Evolutionary conservation across 441 rosid genomes (phyloP).

Genomic region (Hura crepitans): DNA sequence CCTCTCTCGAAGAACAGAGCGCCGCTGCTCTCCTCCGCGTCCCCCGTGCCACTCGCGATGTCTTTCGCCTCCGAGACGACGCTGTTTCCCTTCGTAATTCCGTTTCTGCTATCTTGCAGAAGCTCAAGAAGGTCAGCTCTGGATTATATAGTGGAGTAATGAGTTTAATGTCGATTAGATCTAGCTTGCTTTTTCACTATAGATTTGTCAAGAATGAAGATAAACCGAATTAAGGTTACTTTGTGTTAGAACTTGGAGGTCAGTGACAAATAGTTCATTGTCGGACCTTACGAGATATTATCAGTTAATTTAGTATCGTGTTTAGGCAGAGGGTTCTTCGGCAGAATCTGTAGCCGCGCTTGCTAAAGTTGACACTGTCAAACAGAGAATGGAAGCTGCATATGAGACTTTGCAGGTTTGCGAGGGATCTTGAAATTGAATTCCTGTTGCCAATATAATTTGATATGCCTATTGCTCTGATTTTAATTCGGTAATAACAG

Average conservation of each 20-base stretch:
- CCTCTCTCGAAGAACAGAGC: conserved; percentile 94
- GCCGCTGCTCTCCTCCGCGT: conserved; percentile 83
- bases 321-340: conserved; percentile 91
- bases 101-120: conserved; percentile 77
- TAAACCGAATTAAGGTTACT: background rate
- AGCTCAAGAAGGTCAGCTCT: conserved; percentile 70
- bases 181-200: conserved; percentile 1
- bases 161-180: conserved; percentile 22
- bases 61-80: conserved; percentile 87
- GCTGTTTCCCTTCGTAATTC: conserved; percentile 80
- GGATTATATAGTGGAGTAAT: conserved; percentile 9
- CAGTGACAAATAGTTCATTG: background rate
- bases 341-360: conserved; percentile 90
- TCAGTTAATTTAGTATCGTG: background rate
- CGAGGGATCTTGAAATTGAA: background rate
- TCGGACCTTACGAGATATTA: background rate
- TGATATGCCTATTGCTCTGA: background rate
- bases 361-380: conserved; percentile 91
- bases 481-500: conserved; percentile 32
- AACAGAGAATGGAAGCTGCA: conserved; percentile 98
- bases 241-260: background rate
- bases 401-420: conserved; percentile 82
- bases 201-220: background rate
- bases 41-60: conserved; percentile 93
- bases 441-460: background rate